phyloP scores from a whole-genome alignment of 805 yeast species.

The Sungouiozyma ichnusensis region DNA sequence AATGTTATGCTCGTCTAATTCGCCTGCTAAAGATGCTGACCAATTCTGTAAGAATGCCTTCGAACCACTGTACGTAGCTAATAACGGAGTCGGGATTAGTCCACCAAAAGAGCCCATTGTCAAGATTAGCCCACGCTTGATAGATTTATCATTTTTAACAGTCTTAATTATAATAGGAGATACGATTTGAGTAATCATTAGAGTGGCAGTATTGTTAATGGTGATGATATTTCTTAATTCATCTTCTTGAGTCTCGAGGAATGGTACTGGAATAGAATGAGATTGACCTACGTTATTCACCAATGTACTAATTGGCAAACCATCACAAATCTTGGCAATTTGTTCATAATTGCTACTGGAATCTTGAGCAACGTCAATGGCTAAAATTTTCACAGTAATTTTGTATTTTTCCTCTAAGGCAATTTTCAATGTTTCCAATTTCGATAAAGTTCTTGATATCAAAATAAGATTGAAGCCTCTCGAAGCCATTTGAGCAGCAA shows the following conservation, averaged over 20 bases:
- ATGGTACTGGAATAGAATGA: conserved; percentile 92
- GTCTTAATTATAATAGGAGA: conserved; percentile 58
- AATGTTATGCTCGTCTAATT: conserved; percentile 52
- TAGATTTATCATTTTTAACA: conserved; percentile 28
- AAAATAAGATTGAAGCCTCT: conserved; percentile 76
- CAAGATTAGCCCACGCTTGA: conserved; percentile 60
- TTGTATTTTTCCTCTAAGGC: conserved; percentile 52
- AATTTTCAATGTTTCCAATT: conserved; percentile 53
- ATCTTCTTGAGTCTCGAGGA: conserved; percentile 60
- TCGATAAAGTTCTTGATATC: conserved; percentile 74
- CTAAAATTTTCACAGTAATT: conserved; percentile 55
- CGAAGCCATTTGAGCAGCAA: conserved; percentile 71
- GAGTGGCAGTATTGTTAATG: conserved; percentile 75
- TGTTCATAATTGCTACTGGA: conserved; percentile 43
- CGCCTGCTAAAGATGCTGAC: conserved; percentile 84
- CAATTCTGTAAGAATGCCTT: conserved; percentile 91
- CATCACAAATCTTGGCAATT: conserved; percentile 37
- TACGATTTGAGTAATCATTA: conserved; percentile 71
- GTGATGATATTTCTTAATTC: conserved; percentile 77
- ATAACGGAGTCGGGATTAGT: conserved; percentile 77
- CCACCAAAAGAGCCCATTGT: conserved; percentile 98
- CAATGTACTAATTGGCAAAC: conserved; percentile 59
- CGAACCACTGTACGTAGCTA: conserved; percentile 93
- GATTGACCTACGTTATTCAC: conserved; percentile 92
- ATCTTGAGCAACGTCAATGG: conserved; percentile 72